phyloP scores from a whole-genome alignment of 345 rosid genomes.

The Erysimum cheiranthoides region DNA sequence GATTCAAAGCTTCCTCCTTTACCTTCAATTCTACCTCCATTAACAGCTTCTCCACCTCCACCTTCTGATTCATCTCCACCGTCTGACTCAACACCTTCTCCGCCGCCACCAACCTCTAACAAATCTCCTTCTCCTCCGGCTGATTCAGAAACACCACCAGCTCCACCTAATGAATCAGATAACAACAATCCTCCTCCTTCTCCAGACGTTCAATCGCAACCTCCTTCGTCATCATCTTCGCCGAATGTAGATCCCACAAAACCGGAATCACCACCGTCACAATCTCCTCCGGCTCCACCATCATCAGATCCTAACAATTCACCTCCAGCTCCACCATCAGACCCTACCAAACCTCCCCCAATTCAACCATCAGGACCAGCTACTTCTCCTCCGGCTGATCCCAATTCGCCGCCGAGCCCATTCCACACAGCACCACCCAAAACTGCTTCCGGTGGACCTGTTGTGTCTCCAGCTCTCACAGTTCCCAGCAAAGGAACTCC shows the following conservation, averaged over 20 bases:
- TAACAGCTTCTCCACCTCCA: slow-evolving; percentile 16
- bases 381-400: slow-evolving; percentile 32
- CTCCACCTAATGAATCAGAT: slow-evolving; percentile 30
- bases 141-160: slow-evolving; percentile 40
- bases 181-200: slow-evolving; percentile 33
- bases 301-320: background rate
- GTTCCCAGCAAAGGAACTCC: slow-evolving; percentile 17
- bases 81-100: slow-evolving; percentile 15
- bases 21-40: slow-evolving; percentile 34
- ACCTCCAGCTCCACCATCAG: slow-evolving; percentile 45
- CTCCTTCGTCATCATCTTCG: slow-evolving; percentile 37
- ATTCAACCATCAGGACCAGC: slow-evolving; percentile 35
- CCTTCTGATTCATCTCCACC: slow-evolving; percentile 39
- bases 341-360: slow-evolving; percentile 41
- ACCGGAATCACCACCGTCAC: slow-evolving; percentile 27
- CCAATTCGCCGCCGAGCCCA: slow-evolving; percentile 19
- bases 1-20: slow-evolving; percentile 31
- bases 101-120: slow-evolving; percentile 44
- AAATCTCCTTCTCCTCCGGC: slow-evolving; percentile 37
- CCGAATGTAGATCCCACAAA: background rate
- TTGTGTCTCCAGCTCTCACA: slow-evolving; percentile 38
- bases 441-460: slow-evolving; percentile 24
- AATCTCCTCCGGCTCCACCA: slow-evolving; percentile 41
- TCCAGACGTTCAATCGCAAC: slow-evolving; percentile 2
- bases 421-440: slow-evolving; percentile 21